Conservation (phyloP, 305 asterid species). For the Monarda citriodora region DNA sequence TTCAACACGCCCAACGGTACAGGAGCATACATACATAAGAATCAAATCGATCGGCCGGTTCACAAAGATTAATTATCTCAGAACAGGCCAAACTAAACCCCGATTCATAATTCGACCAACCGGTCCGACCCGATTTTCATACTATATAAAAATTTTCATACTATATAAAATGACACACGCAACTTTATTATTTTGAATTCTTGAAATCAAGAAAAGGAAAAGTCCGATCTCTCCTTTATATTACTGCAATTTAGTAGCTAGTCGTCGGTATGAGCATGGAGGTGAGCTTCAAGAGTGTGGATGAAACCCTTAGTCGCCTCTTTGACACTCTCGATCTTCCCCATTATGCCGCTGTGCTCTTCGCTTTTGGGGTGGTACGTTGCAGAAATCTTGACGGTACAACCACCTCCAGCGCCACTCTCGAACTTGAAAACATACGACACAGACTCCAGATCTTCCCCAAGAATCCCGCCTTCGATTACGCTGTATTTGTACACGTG, state of each 20-base stretch:
- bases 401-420: constrained; percentile 35
- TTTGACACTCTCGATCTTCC: constrained; percentile 43
- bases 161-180: neutral
- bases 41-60: too few relatives aligned
- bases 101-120: too few relatives aligned
- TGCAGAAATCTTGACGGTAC: constrained; percentile 32
- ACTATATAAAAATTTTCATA: neutral
- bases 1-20: too few relatives aligned
- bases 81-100: too few relatives aligned
- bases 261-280: constrained; percentile 31
- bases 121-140: too few relatives aligned
- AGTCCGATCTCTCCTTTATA: too few relatives aligned
- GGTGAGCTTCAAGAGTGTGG: constrained; percentile 38
- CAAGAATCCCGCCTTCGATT: constrained; percentile 43
- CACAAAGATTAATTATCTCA: too few relatives aligned
- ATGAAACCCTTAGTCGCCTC: constrained; percentile 36
- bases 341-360: constrained; percentile 26
- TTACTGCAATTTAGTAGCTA: constrained; percentile 9
- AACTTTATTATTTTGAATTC: neutral
- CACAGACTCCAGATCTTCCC: constrained; percentile 27
- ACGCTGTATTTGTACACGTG: constrained; percentile 32
- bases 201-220: neutral
- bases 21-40: too few relatives aligned
- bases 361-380: constrained; percentile 38
- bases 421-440: constrained; percentile 35